Evolutionary conservation across 306 rosid species (phyloP).

Genomic region (Quercus alba): DNA sequence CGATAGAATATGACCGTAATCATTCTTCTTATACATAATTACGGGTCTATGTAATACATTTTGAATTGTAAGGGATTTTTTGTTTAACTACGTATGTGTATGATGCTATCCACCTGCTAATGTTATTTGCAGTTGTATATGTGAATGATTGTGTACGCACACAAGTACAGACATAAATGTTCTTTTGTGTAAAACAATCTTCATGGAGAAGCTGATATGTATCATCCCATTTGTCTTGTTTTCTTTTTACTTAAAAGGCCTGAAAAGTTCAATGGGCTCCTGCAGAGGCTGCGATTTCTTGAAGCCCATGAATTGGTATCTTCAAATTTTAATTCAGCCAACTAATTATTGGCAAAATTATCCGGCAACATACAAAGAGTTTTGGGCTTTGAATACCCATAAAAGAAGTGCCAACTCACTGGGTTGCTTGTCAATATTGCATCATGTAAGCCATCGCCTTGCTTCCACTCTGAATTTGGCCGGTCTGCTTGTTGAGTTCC

Average conservation of each 20-base stretch:
- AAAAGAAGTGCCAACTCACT: constrained; percentile 38
- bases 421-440: no score
- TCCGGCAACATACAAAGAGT: constrained; percentile 47
- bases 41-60: no score
- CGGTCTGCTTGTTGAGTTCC: no score
- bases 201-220: constrained; percentile 26
- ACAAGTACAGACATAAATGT: constrained; percentile 3
- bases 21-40: no score
- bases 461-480: constrained; percentile 32
- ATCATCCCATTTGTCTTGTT: constrained; percentile 10
- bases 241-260: constrained; percentile 47
- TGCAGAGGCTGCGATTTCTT: constrained; percentile 55
- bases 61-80: no score
- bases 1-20: no score
- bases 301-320: constrained; percentile 49
- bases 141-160: not conserved
- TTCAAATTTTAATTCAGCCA: constrained; percentile 40
- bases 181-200: constrained; percentile 11
- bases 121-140: not conserved
- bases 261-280: constrained; percentile 62
- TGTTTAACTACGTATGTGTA: no score
- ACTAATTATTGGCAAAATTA: constrained; percentile 42
- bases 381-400: constrained; percentile 36
- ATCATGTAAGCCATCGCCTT: constrained; percentile 33
- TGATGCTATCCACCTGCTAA: no score